Percentiles rank a stretch among this genome's conserved stretches.
Conservation (phyloP, 768 basidiomycete species). For the Coprinellus micaceus region DNA sequence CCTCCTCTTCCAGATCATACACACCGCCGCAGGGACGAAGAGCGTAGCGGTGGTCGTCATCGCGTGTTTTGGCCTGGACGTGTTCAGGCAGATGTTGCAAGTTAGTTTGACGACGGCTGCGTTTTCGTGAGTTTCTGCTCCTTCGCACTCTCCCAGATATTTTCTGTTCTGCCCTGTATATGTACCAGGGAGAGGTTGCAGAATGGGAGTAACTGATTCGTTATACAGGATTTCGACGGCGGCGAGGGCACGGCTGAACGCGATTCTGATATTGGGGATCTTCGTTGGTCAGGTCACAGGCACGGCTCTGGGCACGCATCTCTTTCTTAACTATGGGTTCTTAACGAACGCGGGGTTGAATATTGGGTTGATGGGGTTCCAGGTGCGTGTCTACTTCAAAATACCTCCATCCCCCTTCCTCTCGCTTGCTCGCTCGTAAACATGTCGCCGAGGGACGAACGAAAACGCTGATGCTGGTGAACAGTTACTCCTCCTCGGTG, state of each 20-base stretch:
- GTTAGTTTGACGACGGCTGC: slow-evolving; percentile 62
- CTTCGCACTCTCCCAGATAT: slow-evolving; percentile 6
- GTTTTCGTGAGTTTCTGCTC: slow-evolving; percentile 38
- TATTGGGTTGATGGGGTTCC: slow-evolving; percentile 55
- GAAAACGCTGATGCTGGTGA: no score
- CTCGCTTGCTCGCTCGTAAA: no score
- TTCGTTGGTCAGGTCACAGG: slow-evolving; percentile 85
- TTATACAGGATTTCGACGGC: slow-evolving; percentile 34
- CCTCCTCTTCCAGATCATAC: slow-evolving; percentile 56
- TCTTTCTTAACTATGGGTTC: slow-evolving; percentile 74
- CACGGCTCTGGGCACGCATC: slow-evolving; percentile 66
- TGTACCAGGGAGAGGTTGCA: neutral
- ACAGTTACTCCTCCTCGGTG: no score
- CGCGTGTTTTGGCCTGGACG: slow-evolving; percentile 64
- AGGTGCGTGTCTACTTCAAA: no score
- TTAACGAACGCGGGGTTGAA: slow-evolving; percentile 57
- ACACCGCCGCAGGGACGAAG: slow-evolving; percentile 66
- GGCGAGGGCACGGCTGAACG: slow-evolving; percentile 72
- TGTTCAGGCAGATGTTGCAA: slow-evolving; percentile 69
- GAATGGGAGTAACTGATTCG: neutral
- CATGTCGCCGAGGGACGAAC: no score
- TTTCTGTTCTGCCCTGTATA: neutral
- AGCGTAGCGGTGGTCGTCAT: slow-evolving; percentile 69
- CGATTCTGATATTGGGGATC: slow-evolving; percentile 65
- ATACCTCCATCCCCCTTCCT: no score